A percentile compares a stretch with the other conserved stretches of the same genome.
These are phyloP conservation scores for Acer negundo DNA, from an alignment of 345 rosid species.

Conservation along the genomic window DNA sequence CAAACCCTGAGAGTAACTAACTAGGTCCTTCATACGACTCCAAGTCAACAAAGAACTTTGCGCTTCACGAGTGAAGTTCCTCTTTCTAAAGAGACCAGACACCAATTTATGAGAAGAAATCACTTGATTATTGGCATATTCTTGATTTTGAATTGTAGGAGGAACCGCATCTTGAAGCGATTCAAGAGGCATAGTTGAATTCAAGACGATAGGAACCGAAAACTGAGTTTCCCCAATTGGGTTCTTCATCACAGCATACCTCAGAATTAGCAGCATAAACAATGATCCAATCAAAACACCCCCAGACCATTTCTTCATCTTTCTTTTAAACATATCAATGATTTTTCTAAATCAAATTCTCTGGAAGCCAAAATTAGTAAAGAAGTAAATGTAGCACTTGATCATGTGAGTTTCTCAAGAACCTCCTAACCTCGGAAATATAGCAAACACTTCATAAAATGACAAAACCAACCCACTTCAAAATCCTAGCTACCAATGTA, in stretches of 20 bases:
- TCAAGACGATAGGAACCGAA: conserved; percentile 21
- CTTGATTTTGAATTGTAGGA: conserved; percentile 31
- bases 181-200: conserved; percentile 37
- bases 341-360: neutral
- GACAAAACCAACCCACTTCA: neutral
- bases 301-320: conserved; percentile 45
- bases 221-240: conserved; percentile 25
- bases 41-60: conserved; percentile 36
- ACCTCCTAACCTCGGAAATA: neutral
- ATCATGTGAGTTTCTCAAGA: neutral
- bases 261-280: conserved; percentile 40
- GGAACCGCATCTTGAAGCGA: conserved; percentile 25
- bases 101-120: conserved; percentile 33
- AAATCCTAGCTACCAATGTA: neutral
- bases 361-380: neutral
- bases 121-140: conserved; percentile 24
- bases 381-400: neutral
- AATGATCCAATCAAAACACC: conserved; percentile 38
- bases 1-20: conserved; percentile 33
- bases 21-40: conserved; percentile 32
- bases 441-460: neutral
- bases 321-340: conserved; percentile 11
- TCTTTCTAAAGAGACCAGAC: conserved; percentile 30
- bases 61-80: conserved; percentile 34
- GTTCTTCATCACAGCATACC: conserved; percentile 34